A percentile compares a stretch with the other conserved stretches of the same genome.
phyloP scores from a whole-genome alignment of 148 eudicot species.

The Rhododendron williamsianum region DNA sequence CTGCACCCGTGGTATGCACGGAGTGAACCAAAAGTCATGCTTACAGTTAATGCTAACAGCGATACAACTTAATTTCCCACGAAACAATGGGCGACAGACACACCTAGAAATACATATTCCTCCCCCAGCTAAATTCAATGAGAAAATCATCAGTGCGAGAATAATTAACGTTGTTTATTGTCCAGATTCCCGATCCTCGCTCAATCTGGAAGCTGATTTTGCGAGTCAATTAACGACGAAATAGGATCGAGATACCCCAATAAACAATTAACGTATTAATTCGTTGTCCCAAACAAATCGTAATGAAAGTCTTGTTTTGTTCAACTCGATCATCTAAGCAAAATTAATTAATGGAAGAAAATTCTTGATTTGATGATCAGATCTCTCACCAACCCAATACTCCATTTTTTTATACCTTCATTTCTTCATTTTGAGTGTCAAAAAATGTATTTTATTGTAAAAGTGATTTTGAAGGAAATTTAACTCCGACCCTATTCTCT shows the following conservation, averaged over 20 bases:
- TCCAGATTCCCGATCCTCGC: not conserved
- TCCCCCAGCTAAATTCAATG: not conserved
- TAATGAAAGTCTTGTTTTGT: not conserved
- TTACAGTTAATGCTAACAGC: too few species aligned
- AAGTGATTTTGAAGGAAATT: too few species aligned
- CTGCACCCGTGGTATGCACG: too few species aligned
- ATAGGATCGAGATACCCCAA: not conserved
- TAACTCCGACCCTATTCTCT: too few species aligned
- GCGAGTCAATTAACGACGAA: not conserved
- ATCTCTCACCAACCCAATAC: not conserved
- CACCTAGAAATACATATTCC: not conserved
- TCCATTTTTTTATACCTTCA: not conserved
- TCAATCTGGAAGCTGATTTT: not conserved
- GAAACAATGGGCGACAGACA: not conserved
- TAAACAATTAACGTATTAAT: not conserved
- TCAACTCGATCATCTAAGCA: not conserved
- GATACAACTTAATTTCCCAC: too few species aligned
- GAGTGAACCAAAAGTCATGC: too few species aligned
- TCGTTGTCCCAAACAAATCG: not conserved
- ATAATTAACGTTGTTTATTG: not conserved
- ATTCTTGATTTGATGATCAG: not conserved
- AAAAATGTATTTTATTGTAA: too few species aligned
- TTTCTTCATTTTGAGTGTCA: too few species aligned
- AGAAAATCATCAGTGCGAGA: not conserved
- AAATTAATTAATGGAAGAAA: too few species aligned